A percentile compares a stretch with the other conserved stretches of the same genome.
Evolutionary conservation across 805 yeast genomes (phyloP).

Genomic region (Ogataea degrootiae): DNA sequence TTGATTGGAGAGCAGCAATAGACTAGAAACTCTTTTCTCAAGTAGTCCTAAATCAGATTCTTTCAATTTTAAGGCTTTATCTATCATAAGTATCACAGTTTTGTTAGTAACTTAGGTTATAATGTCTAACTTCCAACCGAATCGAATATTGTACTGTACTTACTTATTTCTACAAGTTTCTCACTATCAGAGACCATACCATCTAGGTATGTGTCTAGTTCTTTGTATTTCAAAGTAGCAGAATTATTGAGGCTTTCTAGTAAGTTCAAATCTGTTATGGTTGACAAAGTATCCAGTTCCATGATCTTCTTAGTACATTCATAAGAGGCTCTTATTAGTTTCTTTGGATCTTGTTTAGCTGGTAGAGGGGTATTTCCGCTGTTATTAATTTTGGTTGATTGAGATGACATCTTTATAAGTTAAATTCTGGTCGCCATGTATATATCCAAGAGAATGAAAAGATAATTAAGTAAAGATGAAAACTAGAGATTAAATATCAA

Average conservation of each 20-base stretch:
- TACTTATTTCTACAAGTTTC: slow-evolving; percentile 5
- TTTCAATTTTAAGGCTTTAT: slow-evolving; percentile 2
- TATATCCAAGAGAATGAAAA: not conserved
- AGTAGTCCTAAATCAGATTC: slow-evolving; percentile 22
- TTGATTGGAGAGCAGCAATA: slow-evolving; percentile 48
- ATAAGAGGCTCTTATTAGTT: slow-evolving; percentile 22
- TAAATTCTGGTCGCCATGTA: not conserved
- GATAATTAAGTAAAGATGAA: no score
- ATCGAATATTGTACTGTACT: not conserved
- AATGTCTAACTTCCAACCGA: not conserved
- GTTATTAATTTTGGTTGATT: not conserved
- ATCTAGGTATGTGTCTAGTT: slow-evolving; percentile 38
- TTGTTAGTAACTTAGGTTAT: not conserved
- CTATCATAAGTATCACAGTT: not conserved
- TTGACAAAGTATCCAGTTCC: slow-evolving; percentile 30
- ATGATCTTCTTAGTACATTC: slow-evolving; percentile 31
- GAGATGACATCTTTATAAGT: no score
- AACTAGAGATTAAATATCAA: no score
- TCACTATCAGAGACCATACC: slow-evolving; percentile 15
- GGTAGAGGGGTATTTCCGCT: not conserved
- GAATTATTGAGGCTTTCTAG: slow-evolving; percentile 55
- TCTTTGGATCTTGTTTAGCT: slow-evolving; percentile 20
- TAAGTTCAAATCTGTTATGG: slow-evolving; percentile 40
- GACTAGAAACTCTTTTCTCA: slow-evolving; percentile 33
- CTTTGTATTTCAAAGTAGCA: slow-evolving; percentile 47